Evolutionary conservation across 768 basidiomycete genomes (phyloP).

Genomic region (Boletus huronensis): DNA sequence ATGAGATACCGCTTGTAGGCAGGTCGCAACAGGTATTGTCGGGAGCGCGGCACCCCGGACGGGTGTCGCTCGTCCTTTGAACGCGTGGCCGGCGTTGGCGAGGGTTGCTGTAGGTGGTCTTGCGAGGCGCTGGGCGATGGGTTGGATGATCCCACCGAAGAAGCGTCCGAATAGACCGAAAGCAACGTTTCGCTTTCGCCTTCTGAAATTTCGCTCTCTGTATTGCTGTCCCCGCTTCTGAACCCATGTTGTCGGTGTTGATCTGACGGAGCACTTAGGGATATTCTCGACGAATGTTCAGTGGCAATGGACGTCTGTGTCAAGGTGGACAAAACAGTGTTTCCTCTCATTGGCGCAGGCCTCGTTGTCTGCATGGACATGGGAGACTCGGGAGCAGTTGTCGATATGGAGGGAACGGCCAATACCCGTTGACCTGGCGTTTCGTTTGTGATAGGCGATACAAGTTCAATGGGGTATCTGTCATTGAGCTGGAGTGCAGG

Average conservation of each 20-base stretch:
- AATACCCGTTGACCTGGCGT: conserved; percentile 37
- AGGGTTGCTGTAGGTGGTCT: conserved; percentile 21
- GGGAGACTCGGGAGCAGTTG: conserved; percentile 44
- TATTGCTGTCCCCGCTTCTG: conserved; percentile 25
- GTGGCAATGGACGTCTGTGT: conserved; percentile 9
- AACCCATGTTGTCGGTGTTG: conserved; percentile 16
- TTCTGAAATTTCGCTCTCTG: conserved; percentile 33
- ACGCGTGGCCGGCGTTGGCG: conserved; percentile 23
- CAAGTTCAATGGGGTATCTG: conserved; percentile 18
- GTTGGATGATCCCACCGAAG: conserved; percentile 31
- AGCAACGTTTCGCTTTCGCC: conserved; percentile 33
- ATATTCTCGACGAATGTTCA: conserved; percentile 24
- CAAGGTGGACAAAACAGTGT: conserved; percentile 4
- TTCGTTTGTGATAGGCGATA: conserved; percentile 10
- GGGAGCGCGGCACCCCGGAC: conserved; percentile 35
- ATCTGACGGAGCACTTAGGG: conserved; percentile 30
- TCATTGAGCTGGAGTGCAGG: conserved; percentile 31
- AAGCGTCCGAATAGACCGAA: conserved; percentile 33
- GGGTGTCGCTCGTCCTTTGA: conserved; percentile 33
- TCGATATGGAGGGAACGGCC: conserved; percentile 54
- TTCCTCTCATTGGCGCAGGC: conserved; percentile 12
- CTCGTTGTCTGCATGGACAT: conserved; percentile 19
- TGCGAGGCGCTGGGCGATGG: conserved; percentile 32
- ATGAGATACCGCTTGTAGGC: conserved; percentile 97
- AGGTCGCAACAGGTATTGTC: conserved; percentile 72